phyloP scores from a whole-genome alignment of 2,329 filamentous ascomycete genomes.

The Sporothrix protearum region DNA sequence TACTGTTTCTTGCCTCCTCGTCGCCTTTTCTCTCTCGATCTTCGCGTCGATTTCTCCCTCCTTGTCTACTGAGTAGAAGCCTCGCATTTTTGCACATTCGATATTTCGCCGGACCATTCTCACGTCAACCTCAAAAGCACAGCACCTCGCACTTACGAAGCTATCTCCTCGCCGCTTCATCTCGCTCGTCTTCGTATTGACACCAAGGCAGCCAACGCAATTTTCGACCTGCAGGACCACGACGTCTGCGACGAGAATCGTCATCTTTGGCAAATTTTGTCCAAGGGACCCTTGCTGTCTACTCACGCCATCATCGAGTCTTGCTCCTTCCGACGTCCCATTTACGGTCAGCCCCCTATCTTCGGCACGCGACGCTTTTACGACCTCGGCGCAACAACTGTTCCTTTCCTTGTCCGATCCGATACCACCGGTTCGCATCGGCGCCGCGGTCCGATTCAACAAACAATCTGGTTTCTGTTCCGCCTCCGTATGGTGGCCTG shows the following conservation, averaged over 20 bases:
- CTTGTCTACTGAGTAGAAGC: background rate
- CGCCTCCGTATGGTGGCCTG: slow-evolving; percentile 12
- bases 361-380: background rate
- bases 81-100: background rate
- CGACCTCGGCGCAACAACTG: background rate
- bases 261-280: background rate
- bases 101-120: background rate
- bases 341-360: background rate
- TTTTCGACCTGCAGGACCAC: background rate
- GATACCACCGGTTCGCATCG: background rate
- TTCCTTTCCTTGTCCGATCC: background rate
- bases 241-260: background rate
- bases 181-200: background rate
- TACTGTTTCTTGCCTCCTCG: slow-evolving; percentile 7
- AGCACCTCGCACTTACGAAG: background rate
- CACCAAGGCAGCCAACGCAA: background rate
- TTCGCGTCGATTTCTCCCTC: background rate
- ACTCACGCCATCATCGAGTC: background rate
- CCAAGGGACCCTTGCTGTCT: background rate
- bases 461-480: background rate
- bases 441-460: background rate
- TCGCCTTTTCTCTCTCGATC: background rate
- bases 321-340: background rate
- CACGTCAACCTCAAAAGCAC: background rate
- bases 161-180: background rate